Evolutionary conservation across 176 grass and related monocot species (phyloP).

Genomic region (Rhynchospora breviuscula): DNA sequence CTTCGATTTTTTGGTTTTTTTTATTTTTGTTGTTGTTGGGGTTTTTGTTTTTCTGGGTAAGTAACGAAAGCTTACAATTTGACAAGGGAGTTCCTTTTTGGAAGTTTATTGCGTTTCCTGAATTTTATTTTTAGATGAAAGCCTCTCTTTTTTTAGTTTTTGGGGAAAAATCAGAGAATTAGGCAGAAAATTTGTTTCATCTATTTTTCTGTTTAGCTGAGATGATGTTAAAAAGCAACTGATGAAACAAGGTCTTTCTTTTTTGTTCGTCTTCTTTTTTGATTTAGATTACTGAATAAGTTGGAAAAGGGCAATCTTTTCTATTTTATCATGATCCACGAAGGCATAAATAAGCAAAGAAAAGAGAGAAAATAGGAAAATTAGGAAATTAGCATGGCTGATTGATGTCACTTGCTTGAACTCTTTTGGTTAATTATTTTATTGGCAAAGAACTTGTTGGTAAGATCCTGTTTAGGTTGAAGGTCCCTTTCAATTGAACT

Average conservation of each 20-base stretch:
- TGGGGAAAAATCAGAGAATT: neutral
- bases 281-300: neutral
- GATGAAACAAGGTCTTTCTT: neutral
- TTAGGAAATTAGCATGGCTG: neutral
- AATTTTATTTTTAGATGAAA: neutral
- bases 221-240: neutral
- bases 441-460: conserved; percentile 19
- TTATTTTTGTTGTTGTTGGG: neutral
- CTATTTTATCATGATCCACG: neutral
- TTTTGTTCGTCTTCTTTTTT: neutral
- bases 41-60: neutral
- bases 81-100: neutral
- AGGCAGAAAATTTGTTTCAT: neutral
- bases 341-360: neutral
- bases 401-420: neutral
- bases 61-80: neutral
- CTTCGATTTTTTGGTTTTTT: neutral
- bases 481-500: conserved; percentile 16
- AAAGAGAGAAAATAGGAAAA: neutral
- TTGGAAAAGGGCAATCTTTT: neutral
- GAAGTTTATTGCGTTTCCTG: neutral
- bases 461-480: conserved; percentile 20
- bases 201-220: neutral
- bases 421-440: neutral
- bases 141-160: neutral